Base-by-base conservation (phyloP, 805 yeast genomes). In the Ogataea nakhonphanomensis region DNA sequence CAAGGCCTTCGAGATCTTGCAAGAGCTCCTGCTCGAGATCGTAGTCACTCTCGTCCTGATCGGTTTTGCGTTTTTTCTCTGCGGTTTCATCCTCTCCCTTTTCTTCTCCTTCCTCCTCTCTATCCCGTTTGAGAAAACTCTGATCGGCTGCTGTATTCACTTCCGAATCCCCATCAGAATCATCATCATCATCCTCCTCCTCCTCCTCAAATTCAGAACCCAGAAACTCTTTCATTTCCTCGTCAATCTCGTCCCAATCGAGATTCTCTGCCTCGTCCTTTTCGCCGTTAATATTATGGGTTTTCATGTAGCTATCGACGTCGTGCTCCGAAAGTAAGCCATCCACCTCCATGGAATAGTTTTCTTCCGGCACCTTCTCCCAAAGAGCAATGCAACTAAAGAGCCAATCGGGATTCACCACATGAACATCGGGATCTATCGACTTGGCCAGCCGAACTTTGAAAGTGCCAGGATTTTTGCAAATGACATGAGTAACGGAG, bases 371-470 rank as follows among this genome's bases (percentile, higher is more conserved):
- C 0, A 80, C 81, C 33, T 73, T 74, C 40, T 69, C 68, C 98
- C 98, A 91, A 20, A 73, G 64, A 7, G 89, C 79, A 49, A 91
- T 69, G 60, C 96, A 85, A 26, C 83, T 80, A 65, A 90, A 90
- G 2, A 91, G 64, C 99, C 99, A 91, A 54, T 86, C 93, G 2
- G 95, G 90, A 54, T 81, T 82, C 13, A 91, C 95, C n/a, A 91
- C 74, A 51, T 82, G 79, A 25, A 83, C 82, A 14, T 61, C 44
- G 1, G 81, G 80, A 29, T 78, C 66, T 39, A 78, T 66, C 0
- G 81, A 67, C 55, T 74, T 77, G 0, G 96, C 97, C 24, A 83
- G 73, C 33, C 90, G 73, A 8, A 90, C 96, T 59, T 91, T 91
- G 53, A 78, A 75, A 0, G 99, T 93, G 13, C 81, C 80, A 1